Evolutionary conservation across 495 filamentous ascomycete species (phyloP), one percentile per base, ranked within the genome.

Genomic region (Aspergillus incahuasiensis): DNA sequence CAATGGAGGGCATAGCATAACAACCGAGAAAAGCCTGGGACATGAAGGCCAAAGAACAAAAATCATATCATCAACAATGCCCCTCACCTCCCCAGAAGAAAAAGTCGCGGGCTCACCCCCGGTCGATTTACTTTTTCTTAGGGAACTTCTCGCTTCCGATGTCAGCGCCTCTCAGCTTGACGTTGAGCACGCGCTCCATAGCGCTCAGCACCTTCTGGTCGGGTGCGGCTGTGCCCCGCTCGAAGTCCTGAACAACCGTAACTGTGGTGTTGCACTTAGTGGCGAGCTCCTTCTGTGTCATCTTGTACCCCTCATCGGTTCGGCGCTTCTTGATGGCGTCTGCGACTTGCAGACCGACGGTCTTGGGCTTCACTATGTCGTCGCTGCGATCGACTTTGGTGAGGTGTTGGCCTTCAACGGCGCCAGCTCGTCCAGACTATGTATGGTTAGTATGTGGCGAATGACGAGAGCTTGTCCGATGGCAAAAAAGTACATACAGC

Each of bases 331-430:
- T 81, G 81, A 98, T 96, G 21, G 86, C 90, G 55, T 87, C 81
- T 57, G 87, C 91, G 57, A 97, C 90, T 48, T 82, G 77, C 57
- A 75, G 69, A 62, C 91, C 90, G 46, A 97, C 81, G 51, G 90
- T 96, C 73, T 91, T 92, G 62, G 91, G 91, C 77, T 95, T 95
- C 71, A 97, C 84, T 75, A 97, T 96, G 70, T 97, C 94, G 80
- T 97, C 95, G 71, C 85, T 83, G 63, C 94, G 94, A 81, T 97
- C 94, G 69, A 99, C 91, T 80, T 97, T 99, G 42, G 94, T 97
- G 49, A 97, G 80, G 67, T 88, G 91, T 74, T 99, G 94, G 65
- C 94, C 94, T 78, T 97, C 92, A 59, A 78, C 70, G 57, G 79
- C 77, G 46, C 68, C 78, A 57, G 80, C 63, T 66, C 82, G 83